Evolutionary conservation across 1,284 basidiomycete genomes (phyloP).

Genomic region (Ganoderma meredithae): DNA sequence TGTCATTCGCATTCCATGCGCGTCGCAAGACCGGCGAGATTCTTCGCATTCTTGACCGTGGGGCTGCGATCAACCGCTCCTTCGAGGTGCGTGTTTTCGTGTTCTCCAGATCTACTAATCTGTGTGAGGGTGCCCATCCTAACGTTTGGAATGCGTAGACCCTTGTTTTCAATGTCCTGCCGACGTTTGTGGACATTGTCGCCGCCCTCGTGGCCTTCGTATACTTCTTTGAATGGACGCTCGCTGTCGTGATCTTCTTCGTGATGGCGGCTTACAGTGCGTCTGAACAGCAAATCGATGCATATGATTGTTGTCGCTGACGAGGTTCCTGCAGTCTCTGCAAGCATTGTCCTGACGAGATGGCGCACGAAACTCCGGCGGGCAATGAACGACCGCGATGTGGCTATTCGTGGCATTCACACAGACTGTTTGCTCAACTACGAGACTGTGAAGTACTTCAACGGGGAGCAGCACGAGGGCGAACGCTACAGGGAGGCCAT

Average conservation of each 20-base stretch:
- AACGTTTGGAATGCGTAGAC: conserved; percentile 46
- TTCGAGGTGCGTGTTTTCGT: conserved; percentile 42
- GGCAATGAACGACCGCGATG: conserved; percentile 81
- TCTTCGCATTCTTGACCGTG: conserved; percentile 71
- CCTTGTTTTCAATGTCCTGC: conserved; percentile 81
- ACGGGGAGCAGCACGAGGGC: conserved; percentile 83
- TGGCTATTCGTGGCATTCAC: conserved; percentile 79
- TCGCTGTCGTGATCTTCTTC: conserved; percentile 74
- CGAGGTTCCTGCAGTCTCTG: conserved; percentile 53
- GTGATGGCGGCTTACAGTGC: conserved; percentile 81
- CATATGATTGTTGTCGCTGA: background rate
- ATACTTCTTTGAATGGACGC: conserved; percentile 70
- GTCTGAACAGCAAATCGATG: conserved; percentile 29
- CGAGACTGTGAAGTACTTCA: conserved; percentile 88
- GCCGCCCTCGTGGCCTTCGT: conserved; percentile 74
- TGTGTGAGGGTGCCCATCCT: background rate
- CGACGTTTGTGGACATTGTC: conserved; percentile 81
- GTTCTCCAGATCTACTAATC: fast-evolving
- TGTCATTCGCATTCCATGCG: conserved; percentile 88
- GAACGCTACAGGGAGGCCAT: conserved; percentile 78
- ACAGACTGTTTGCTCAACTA: conserved; percentile 85
- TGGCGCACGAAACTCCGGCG: conserved; percentile 78
- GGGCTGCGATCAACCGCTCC: conserved; percentile 60
- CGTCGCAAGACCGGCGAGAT: conserved; percentile 74
- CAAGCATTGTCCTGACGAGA: conserved; percentile 71